Evolutionary conservation across 2,329 filamentous ascomycete species (phyloP).

Genomic region (Fusarium abutilonis): DNA sequence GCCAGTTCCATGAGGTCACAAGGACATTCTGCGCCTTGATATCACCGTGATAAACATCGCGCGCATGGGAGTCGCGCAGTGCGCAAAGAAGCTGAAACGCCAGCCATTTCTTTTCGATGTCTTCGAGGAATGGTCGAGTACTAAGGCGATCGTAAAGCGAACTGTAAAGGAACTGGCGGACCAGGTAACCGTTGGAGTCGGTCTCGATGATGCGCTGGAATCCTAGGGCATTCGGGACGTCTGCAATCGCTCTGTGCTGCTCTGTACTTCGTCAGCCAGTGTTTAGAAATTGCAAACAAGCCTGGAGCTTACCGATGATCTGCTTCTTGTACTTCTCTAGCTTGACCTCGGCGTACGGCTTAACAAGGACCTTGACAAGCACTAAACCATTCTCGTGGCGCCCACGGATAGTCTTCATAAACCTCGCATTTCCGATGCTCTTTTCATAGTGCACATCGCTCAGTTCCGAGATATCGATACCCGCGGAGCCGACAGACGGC

Average conservation of each 20-base stretch:
- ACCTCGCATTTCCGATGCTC: constrained; percentile 88
- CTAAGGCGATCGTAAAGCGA: constrained; percentile 97
- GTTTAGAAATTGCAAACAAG: too few relatives aligned
- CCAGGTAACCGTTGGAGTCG: constrained; percentile 88
- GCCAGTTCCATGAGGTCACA: constrained; percentile 99
- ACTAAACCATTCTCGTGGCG: constrained; percentile 90
- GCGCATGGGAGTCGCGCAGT: constrained; percentile 87
- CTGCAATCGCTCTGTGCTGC: constrained; percentile 80
- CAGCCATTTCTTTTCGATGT: constrained; percentile 99
- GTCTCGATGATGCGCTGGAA: constrained; percentile 95
- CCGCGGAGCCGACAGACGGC: constrained; percentile 88
- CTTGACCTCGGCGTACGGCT: constrained; percentile 84
- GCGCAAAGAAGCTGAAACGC: constrained; percentile 95
- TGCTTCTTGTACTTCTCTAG: constrained; percentile 81
- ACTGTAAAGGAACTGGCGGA: constrained; percentile 94
- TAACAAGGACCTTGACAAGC: constrained; percentile 93
- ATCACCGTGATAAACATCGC: constrained; percentile 93
- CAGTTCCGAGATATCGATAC: constrained; percentile 93
- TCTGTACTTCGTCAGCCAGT: constrained; percentile 58
- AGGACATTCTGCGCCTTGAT: constrained; percentile 98
- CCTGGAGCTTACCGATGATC: constrained; percentile 70
- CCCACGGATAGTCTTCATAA: constrained; percentile 96
- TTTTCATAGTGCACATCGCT: constrained; percentile 91
- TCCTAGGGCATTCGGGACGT: constrained; percentile 88
- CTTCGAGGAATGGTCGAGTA: constrained; percentile 93